phyloP scores from a whole-genome alignment of 805 yeast species.

The Saccharomycopsis javanensis region DNA sequence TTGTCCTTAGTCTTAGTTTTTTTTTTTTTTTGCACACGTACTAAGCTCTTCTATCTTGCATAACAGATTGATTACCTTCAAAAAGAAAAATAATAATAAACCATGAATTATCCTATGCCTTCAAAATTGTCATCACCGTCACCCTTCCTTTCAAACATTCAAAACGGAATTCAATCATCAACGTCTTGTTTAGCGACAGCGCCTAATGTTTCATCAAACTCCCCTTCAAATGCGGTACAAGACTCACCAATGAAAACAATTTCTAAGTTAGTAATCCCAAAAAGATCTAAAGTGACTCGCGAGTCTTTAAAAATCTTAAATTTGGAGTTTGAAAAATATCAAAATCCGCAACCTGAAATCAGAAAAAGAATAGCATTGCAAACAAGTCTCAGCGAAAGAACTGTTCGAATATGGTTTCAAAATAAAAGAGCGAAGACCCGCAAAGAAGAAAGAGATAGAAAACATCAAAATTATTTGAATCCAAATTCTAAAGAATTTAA shows the following conservation, averaged over 20 bases:
- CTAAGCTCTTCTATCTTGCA: neutral
- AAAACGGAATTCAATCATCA: neutral
- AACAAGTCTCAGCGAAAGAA: conserved; percentile 78
- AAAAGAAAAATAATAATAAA: no score
- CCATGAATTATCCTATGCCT: neutral
- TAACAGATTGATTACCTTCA: neutral
- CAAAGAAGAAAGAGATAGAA: conserved; percentile 42
- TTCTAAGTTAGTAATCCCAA: conserved; percentile 20
- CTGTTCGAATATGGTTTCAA: conserved; percentile 90
- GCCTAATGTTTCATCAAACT: neutral
- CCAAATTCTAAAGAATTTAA: neutral
- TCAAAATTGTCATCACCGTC: neutral
- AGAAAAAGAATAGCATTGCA: conserved; percentile 59
- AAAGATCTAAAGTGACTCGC: conserved; percentile 69
- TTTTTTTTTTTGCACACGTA: neutral
- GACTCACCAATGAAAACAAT: neutral
- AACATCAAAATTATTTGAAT: conserved; percentile 22
- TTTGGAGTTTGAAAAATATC: conserved; percentile 58
- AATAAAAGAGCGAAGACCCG: conserved; percentile 73
- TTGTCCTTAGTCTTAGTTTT: no score
- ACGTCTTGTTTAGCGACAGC: neutral
- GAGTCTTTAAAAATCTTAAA: conserved; percentile 63
- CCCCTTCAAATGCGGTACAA: neutral
- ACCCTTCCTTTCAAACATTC: neutral
- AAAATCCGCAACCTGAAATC: conserved; percentile 65